Evolutionary conservation across 2,329 filamentous ascomycete genomes (phyloP), one percentile per base, ranked within the genome.

Genomic region (Monosporascus ibericus): DNA sequence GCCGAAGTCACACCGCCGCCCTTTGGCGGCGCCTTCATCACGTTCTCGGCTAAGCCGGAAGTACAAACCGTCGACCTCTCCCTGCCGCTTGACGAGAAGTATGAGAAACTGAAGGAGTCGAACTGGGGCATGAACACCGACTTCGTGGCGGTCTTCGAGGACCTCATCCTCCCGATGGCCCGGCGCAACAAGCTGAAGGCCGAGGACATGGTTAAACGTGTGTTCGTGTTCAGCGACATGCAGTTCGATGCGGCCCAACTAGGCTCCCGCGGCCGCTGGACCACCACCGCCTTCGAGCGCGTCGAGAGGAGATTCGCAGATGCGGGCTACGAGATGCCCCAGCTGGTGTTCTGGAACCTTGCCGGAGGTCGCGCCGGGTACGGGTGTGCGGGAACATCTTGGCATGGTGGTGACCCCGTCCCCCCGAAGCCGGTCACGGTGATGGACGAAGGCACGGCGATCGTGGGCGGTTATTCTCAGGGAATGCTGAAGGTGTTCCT

Each of bases 211-310:
- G 74, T 84, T 17, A 82, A 82, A 67, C 75, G 77, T 4, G 62
- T 85, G 17, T 83, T 85, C 59, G 75, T 84, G 36, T 84, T 84
- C 59, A 77, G 70, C 44, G 80, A 83, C 61, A 84, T 84, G 81
- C 79, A 84, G 44, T 84, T 85, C 60, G 64, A 84, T 55, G 0
- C 52, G 0, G 73, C 73, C 1, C 50, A 55, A 48, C 3, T 40
- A 27, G 5, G 8, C 18, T 30, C 25, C 11, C n/a, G 11, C 17
- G 15, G 17, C 5, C 37, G 48, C 14, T 79, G 75, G 74, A 65
- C 60, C 3, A 75, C 60, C 3, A 75, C 73, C 0, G 77, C 75
- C 3, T 80, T 74, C 59, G 73, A 80, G 58, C 70, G 75, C 5
- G 74, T 85, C 62, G 67, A 75, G 60, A 54, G 54, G 20, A 63